These are phyloP conservation scores for Lentinula guzmanii DNA, from an alignment of 768 basidiomycete genomes.

Conservation along the genomic window DNA sequence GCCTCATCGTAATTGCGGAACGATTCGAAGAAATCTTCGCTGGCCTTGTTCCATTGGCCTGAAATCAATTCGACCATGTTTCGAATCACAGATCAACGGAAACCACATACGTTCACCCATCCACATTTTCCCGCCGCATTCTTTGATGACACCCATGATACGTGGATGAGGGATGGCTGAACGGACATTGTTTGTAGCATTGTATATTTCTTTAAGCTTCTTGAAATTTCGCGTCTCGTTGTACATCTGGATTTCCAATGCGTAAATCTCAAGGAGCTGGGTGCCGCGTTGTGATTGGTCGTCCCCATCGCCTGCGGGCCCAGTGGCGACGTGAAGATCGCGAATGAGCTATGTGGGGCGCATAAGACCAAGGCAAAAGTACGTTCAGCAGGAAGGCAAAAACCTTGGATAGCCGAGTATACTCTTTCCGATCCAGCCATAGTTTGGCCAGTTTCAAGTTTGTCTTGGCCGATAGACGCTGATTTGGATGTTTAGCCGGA, in stretches of 20 bases:
- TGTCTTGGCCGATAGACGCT: slow-evolving; percentile 93
- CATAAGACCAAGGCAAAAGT: background rate
- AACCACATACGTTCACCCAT: slow-evolving; percentile 87
- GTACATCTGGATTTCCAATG: slow-evolving; percentile 99
- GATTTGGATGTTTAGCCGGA: slow-evolving; percentile 3
- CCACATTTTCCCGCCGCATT: slow-evolving; percentile 99
- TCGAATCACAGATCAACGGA: background rate
- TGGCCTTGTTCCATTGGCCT: slow-evolving; percentile 97
- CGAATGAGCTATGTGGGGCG: slow-evolving; percentile 53
- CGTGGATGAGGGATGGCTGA: slow-evolving; percentile 97
- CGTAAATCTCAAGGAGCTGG: slow-evolving; percentile 92
- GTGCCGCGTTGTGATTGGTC: slow-evolving; percentile 89
- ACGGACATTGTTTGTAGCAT: slow-evolving; percentile 86
- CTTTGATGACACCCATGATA: slow-evolving; percentile 98
- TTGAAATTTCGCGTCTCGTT: slow-evolving; percentile 94
- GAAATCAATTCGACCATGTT: slow-evolving; percentile 6
- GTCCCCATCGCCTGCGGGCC: slow-evolving; percentile 54
- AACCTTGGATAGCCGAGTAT: slow-evolving; percentile 75
- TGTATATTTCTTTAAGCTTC: slow-evolving; percentile 98
- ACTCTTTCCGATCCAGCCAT: slow-evolving; percentile 96
- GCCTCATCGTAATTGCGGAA: slow-evolving; percentile 99
- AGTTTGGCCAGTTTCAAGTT: slow-evolving; percentile 96
- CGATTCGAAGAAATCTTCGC: slow-evolving; percentile 97
- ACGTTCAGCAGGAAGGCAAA: slow-evolving; percentile 6
- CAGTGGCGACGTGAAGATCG: slow-evolving; percentile 67